A percentile compares a stretch with the other conserved stretches of the same genome.
Conservation (phyloP, 2,329 filamentous ascomycete species). For the Colletotrichum spinosum region DNA sequence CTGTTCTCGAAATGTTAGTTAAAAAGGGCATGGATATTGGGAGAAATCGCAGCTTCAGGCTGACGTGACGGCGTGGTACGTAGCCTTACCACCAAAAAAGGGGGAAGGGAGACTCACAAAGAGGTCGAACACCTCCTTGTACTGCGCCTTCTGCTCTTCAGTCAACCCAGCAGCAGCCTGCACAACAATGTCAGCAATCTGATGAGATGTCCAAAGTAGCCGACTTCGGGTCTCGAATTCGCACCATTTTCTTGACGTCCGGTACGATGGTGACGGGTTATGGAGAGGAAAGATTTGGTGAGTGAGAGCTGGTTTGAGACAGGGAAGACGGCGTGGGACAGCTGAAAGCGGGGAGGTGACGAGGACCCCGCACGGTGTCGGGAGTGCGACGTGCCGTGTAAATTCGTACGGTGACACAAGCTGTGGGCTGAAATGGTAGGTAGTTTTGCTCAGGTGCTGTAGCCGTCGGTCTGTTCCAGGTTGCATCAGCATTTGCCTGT, state of each 20-base stretch:
- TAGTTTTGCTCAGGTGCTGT: too few species aligned
- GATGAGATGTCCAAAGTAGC: background rate
- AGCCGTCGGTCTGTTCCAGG: too few species aligned
- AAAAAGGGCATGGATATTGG: conserved; percentile 1
- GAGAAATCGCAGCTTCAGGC: background rate
- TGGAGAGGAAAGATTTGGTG: conserved; percentile 34
- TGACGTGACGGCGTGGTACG: background rate
- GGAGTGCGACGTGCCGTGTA: background rate
- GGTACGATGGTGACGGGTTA: conserved; percentile 17
- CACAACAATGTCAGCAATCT: background rate
- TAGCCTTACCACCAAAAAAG: conserved; percentile 17
- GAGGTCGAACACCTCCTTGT: conserved; percentile 99
- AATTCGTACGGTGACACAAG: conserved; percentile 17
- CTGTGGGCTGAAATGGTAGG: too few species aligned
- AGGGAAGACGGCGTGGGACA: conserved; percentile 36
- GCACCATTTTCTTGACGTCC: conserved; percentile 29
- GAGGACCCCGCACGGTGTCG: conserved; percentile 27
- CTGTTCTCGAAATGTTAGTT: conserved; percentile 59
- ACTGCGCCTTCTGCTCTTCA: conserved; percentile 99
- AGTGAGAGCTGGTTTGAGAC: conserved; percentile 35
- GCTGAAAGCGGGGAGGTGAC: conserved; percentile 37
- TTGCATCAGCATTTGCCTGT: too few species aligned
- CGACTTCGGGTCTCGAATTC: background rate
- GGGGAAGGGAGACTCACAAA: conserved; percentile 79
- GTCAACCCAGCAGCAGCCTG: conserved; percentile 65